These are phyloP conservation scores for Orobanche coerulescens DNA, from an alignment of 257 asterid genomes.

Conservation along the genomic window DNA sequence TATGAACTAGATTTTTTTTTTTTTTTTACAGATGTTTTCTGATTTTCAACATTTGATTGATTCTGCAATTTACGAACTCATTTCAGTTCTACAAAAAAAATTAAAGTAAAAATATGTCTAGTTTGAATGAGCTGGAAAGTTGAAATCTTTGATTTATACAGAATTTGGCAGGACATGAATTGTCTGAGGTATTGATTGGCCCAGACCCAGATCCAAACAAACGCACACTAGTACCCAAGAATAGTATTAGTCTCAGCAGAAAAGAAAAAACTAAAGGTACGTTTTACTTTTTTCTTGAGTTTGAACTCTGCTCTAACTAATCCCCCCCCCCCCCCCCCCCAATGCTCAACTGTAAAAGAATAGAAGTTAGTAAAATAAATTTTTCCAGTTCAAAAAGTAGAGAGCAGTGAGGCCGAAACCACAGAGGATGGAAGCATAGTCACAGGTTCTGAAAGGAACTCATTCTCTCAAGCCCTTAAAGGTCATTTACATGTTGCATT, in stretches of 20 bases:
- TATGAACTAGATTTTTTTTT: constrained; percentile 9
- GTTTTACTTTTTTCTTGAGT: constrained; percentile 13
- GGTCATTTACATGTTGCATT: constrained; percentile 34
- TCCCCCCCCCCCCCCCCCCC: neutral
- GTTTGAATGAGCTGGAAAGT: constrained; percentile 31
- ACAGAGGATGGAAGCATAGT: constrained; percentile 59
- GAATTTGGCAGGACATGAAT: constrained; percentile 75
- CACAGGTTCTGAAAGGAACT: constrained; percentile 68
- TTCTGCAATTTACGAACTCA: constrained; percentile 7
- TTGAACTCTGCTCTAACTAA: constrained; percentile 16
- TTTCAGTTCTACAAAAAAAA: no score
- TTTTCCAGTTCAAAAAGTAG: constrained; percentile 43
- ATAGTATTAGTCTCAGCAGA: constrained; percentile 42
- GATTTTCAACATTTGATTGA: constrained; percentile 15
- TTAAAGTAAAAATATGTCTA: constrained; percentile 16
- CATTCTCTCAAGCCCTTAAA: constrained; percentile 88
- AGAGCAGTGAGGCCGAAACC: constrained; percentile 62
- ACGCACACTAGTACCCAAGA: constrained; percentile 33
- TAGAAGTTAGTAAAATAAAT: neutral
- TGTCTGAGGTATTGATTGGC: constrained; percentile 57
- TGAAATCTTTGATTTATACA: constrained; percentile 64
- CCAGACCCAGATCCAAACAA: constrained; percentile 82
- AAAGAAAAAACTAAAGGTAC: constrained; percentile 73
- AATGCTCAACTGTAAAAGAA: constrained; percentile 6
- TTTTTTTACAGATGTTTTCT: constrained; percentile 15